Evolutionary conservation across 1,284 basidiomycete genomes (phyloP).

Genomic region (Omphalotus olearius): DNA sequence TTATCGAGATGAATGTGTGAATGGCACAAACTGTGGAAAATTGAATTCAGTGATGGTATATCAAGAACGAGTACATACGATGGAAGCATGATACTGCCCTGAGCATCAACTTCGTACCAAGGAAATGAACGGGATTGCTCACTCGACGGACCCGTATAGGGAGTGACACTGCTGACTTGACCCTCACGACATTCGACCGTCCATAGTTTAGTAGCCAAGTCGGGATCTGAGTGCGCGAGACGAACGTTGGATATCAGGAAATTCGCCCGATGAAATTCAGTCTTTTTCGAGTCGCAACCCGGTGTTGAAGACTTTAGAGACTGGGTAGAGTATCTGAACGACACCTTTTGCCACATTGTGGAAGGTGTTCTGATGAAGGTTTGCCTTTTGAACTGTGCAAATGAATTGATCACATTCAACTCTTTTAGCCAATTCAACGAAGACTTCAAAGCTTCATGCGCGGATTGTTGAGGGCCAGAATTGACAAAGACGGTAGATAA

Average conservation of each 20-base stretch:
- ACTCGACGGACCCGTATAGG: background rate
- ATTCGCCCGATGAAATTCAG: too few relatives aligned
- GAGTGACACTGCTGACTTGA: conserved; percentile 23
- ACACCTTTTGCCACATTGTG: too few relatives aligned
- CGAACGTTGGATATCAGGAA: conserved; percentile 29
- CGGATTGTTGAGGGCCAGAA: too few relatives aligned
- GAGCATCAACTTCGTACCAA: conserved; percentile 31
- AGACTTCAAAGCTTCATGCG: too few relatives aligned
- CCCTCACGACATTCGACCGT: conserved; percentile 28
- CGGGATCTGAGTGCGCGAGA: conserved; percentile 25
- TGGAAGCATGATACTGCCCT: conserved; percentile 46
- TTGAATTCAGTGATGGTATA: background rate
- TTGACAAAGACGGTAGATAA: too few relatives aligned
- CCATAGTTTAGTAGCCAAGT: conserved; percentile 26
- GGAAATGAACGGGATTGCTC: background rate
- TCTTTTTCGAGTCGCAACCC: too few relatives aligned
- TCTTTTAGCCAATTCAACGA: too few relatives aligned
- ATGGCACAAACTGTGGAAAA: conserved; percentile 47
- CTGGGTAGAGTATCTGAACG: too few relatives aligned
- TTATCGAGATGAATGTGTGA: conserved; percentile 67
- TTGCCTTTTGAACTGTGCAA: too few relatives aligned
- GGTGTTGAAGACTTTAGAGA: too few relatives aligned
- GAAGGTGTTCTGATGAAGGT: too few relatives aligned
- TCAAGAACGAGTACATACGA: conserved; percentile 34
- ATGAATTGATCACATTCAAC: too few relatives aligned